Evolutionary conservation across 2,329 filamentous ascomycete species (phyloP).

Genomic region (Cladosporium sp.): DNA sequence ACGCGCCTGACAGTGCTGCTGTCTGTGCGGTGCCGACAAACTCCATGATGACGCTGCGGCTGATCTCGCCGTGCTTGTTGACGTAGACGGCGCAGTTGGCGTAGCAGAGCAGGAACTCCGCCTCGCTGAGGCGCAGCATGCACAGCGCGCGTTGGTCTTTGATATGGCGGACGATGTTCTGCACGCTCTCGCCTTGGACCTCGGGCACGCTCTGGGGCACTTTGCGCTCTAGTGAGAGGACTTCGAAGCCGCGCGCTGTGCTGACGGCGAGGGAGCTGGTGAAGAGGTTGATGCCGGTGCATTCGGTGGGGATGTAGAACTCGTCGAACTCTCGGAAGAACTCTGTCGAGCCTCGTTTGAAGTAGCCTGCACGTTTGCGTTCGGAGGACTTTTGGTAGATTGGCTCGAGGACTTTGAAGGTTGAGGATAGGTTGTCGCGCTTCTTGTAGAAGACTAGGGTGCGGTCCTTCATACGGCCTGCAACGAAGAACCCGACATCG

Average conservation of each 20-base stretch:
- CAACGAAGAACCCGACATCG: conserved; percentile 95
- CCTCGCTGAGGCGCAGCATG: conserved; percentile 93
- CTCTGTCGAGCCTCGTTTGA: conserved; percentile 75
- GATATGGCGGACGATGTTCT: conserved; percentile 81
- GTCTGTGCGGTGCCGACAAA: conserved; percentile 92
- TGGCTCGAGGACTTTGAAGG: conserved; percentile 93
- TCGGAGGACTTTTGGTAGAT: conserved; percentile 91
- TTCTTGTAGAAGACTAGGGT: conserved; percentile 97
- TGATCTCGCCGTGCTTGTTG: conserved; percentile 96
- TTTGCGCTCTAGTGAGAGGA: conserved; percentile 96
- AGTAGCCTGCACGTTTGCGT: conserved; percentile 68
- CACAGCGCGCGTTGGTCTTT: conserved; percentile 81
- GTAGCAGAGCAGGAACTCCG: conserved; percentile 87
- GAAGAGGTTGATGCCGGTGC: conserved; percentile 93
- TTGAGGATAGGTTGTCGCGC: conserved; percentile 80
- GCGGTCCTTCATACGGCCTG: conserved; percentile 94
- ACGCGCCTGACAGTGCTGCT: conserved; percentile 87
- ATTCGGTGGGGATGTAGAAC: conserved; percentile 96
- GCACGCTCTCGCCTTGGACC: conserved; percentile 73
- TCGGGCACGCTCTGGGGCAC: conserved; percentile 92
- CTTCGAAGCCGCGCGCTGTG: conserved; percentile 89
- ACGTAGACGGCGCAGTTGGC: conserved; percentile 97
- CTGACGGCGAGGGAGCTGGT: conserved; percentile 90
- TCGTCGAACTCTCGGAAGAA: conserved; percentile 98
- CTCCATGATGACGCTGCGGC: conserved; percentile 92